phyloP scores from a whole-genome alignment of 768 basidiomycete genomes.

The Cantharellus anzutake region DNA sequence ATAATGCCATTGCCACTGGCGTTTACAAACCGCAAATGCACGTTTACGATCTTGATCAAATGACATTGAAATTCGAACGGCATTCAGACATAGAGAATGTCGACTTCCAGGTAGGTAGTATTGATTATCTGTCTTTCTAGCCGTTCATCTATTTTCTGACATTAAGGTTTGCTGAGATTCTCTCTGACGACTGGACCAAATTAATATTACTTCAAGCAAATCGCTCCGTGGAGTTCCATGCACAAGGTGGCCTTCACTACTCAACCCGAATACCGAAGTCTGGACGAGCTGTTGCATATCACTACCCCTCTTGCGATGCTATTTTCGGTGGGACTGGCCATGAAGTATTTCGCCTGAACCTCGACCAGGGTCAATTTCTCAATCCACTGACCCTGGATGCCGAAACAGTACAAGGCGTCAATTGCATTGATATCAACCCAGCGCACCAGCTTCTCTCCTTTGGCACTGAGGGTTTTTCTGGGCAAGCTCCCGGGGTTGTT shows the following conservation, averaged over 20 bases:
- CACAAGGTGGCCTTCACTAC: constrained; percentile 83
- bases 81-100: constrained; percentile 95
- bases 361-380: constrained; percentile 89
- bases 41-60: constrained; percentile 85
- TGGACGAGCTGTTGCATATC: constrained; percentile 82
- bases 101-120: constrained; percentile 85
- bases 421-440: constrained; percentile 80
- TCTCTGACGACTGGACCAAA: constrained; percentile 98
- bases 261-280: constrained; percentile 87
- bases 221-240: constrained; percentile 86
- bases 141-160: neutral
- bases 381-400: constrained; percentile 43
- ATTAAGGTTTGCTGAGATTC: constrained; percentile 30
- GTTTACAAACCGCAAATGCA: constrained; percentile 96
- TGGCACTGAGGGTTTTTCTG: constrained; percentile 50
- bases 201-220: constrained; percentile 92
- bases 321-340: constrained; percentile 67
- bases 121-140: constrained; percentile 7
- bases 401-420: constrained; percentile 56
- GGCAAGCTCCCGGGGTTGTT: constrained; percentile 38
- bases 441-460: constrained; percentile 81
- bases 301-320: constrained; percentile 84
- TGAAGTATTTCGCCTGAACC: constrained; percentile 84
- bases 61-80: constrained; percentile 87
- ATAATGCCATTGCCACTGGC: constrained; percentile 84